phyloP scores from a whole-genome alignment of 805 yeast genomes.

The Millerago galiae region DNA sequence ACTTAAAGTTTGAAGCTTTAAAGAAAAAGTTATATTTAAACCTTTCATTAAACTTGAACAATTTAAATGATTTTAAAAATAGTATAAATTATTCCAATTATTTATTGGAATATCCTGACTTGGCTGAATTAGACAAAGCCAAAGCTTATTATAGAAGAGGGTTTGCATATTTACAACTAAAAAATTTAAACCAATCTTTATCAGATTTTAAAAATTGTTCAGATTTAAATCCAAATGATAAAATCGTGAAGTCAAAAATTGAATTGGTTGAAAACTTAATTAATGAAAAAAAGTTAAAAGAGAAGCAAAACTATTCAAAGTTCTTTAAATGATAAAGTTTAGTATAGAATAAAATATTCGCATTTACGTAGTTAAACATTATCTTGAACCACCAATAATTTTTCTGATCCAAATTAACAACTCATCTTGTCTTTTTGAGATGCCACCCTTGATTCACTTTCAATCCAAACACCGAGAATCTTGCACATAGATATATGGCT shows the following conservation, averaged over 20 bases:
- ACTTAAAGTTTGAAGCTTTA: constrained; percentile 39
- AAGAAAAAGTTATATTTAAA: constrained; percentile 42
- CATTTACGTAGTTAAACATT: too few relatives aligned
- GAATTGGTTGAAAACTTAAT: constrained; percentile 33
- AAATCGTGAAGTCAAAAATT: constrained; percentile 39
- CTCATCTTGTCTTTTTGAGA: too few relatives aligned
- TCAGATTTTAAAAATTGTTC: constrained; percentile 39
- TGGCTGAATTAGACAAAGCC: constrained; percentile 38
- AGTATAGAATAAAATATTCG: too few relatives aligned
- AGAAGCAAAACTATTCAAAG: constrained; percentile 52
- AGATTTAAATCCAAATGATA: constrained; percentile 36
- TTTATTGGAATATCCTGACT: constrained; percentile 44
- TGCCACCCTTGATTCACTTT: too few relatives aligned
- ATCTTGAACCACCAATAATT: too few relatives aligned
- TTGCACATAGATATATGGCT: too few relatives aligned
- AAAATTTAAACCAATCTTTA: constrained; percentile 44
- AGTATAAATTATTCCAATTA: constrained; percentile 50
- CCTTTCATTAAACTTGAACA: constrained; percentile 48
- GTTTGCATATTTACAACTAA: constrained; percentile 34
- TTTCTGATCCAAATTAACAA: too few relatives aligned
- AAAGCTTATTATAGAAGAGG: constrained; percentile 58
- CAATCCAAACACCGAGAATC: too few relatives aligned
- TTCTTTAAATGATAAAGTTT: constrained; percentile 49
- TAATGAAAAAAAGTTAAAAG: constrained; percentile 39
- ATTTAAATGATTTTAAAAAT: constrained; percentile 40